phyloP scores from a whole-genome alignment of 2,329 filamentous ascomycete genomes.

The Exophiala dermatitidis region DNA sequence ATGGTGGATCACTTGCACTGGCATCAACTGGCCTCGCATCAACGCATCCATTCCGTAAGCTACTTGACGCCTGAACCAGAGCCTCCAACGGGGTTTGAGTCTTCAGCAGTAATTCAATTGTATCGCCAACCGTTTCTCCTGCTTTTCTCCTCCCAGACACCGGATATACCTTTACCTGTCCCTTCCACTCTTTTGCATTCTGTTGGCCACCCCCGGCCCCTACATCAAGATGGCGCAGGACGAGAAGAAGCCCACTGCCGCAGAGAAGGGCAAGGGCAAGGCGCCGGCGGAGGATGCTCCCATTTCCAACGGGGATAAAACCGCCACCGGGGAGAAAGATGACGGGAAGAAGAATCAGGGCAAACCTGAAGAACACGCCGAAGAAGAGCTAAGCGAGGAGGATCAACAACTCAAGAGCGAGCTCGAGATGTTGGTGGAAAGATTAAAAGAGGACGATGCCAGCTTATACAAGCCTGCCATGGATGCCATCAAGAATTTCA shows the following conservation, averaged over 20 bases:
- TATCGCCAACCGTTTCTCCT: not conserved
- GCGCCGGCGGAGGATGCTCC: conserved; percentile 61
- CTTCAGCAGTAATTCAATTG: not conserved
- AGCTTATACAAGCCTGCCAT: conserved; percentile 86
- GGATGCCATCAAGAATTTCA: conserved; percentile 94
- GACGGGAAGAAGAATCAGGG: conserved; percentile 66
- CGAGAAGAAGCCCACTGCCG: conserved; percentile 72
- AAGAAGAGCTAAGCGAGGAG: conserved; percentile 93
- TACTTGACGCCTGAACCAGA: conserved; percentile 18
- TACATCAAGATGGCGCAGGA: conserved; percentile 73
- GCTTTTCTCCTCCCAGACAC: not conserved
- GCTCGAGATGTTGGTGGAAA: conserved; percentile 95
- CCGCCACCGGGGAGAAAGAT: conserved; percentile 57
- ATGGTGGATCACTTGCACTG: not conserved
- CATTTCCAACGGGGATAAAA: conserved; percentile 51
- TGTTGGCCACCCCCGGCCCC: conserved; percentile 14
- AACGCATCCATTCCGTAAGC: conserved; percentile 18
- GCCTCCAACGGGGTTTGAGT: conserved; percentile 8
- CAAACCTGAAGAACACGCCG: conserved; percentile 43
- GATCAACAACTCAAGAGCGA: conserved; percentile 97
- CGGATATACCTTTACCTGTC: not conserved
- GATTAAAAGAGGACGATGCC: conserved; percentile 82
- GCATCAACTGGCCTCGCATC: not conserved
- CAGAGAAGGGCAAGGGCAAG: conserved; percentile 96
- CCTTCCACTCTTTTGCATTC: conserved; percentile 1